Percentiles rank a stretch among this genome's conserved stretches.
phyloP scores from a whole-genome alignment of 2,329 filamentous ascomycete species.

The Thelonectria rubi region DNA sequence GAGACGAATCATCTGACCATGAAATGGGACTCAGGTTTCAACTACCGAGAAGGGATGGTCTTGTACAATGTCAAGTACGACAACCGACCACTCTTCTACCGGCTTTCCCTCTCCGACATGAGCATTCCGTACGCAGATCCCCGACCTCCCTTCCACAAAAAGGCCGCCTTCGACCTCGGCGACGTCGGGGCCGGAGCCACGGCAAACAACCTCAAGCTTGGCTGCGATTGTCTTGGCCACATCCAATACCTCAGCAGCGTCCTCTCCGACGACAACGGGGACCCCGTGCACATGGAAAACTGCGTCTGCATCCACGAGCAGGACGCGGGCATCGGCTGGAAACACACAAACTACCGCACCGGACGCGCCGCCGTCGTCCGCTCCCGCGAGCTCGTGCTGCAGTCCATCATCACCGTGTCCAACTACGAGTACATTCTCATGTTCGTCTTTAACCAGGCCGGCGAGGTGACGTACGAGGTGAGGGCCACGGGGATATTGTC shows the following conservation, averaged over 20 bases:
- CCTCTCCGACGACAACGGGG: slow-evolving; percentile 52
- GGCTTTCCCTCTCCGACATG: slow-evolving; percentile 67
- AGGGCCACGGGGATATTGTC: slow-evolving; percentile 52
- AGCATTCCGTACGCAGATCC: slow-evolving; percentile 58
- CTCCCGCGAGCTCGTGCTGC: slow-evolving; percentile 63
- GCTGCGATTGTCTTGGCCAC: slow-evolving; percentile 71
- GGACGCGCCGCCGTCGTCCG: slow-evolving; percentile 62
- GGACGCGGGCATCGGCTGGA: slow-evolving; percentile 63
- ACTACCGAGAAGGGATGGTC: slow-evolving; percentile 62
- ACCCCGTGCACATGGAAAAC: slow-evolving; percentile 72
- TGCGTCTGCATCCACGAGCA: slow-evolving; percentile 47
- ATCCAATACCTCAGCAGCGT: slow-evolving; percentile 59
- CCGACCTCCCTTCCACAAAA: slow-evolving; percentile 69
- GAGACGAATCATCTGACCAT: slow-evolving; percentile 48
- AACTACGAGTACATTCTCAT: slow-evolving; percentile 65
- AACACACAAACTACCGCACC: slow-evolving; percentile 66
- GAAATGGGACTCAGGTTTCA: slow-evolving; percentile 60
- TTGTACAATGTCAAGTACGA: slow-evolving; percentile 69
- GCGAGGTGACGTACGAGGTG: slow-evolving; percentile 44
- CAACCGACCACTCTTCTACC: slow-evolving; percentile 65
- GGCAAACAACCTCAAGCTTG: slow-evolving; percentile 70
- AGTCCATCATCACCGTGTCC: slow-evolving; percentile 66
- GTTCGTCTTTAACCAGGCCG: slow-evolving; percentile 60
- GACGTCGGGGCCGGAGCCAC: slow-evolving; percentile 72
- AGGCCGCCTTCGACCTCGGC: slow-evolving; percentile 75